Evolutionary conservation across 148 eudicot species (phyloP).

Genomic region (Hydrangea macrophylla): DNA sequence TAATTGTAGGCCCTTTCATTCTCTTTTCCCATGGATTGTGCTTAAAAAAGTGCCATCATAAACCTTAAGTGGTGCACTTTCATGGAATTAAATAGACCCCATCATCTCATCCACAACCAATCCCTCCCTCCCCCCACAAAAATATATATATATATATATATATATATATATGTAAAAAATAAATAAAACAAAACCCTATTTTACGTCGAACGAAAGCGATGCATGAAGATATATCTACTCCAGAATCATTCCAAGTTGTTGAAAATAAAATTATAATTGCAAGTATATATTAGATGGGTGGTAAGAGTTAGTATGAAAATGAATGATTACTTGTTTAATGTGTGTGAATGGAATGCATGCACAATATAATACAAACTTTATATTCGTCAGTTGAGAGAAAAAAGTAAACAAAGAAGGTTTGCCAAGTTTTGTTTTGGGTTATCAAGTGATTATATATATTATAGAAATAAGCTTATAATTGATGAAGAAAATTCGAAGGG

Average conservation of each 20-base stretch:
- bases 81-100: slow-evolving; percentile 13
- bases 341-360: slow-evolving; percentile 16
- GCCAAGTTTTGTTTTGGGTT: not conserved
- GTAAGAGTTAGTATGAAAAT: not conserved
- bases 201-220: slow-evolving; percentile 33
- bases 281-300: not conserved
- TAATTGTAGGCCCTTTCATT: not conserved
- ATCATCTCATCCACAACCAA: slow-evolving; percentile 2
- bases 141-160: too few relatives aligned
- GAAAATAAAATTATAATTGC: slow-evolving; percentile 7
- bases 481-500: not conserved
- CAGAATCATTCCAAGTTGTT: slow-evolving; percentile 25
- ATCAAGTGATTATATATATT: too few relatives aligned
- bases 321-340: not conserved
- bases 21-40: slow-evolving; percentile 11
- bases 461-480: too few relatives aligned
- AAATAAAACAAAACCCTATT: not conserved
- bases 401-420: not conserved
- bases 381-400: not conserved
- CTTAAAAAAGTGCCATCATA: slow-evolving; percentile 16
- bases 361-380: not conserved
- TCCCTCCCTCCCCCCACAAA: too few relatives aligned
- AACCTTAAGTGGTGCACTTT: slow-evolving; percentile 33
- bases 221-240: slow-evolving; percentile 29
- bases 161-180: too few relatives aligned